Conservation (phyloP, 2,329 filamentous ascomycete species). For the Pestalotiopsis sp. region DNA sequence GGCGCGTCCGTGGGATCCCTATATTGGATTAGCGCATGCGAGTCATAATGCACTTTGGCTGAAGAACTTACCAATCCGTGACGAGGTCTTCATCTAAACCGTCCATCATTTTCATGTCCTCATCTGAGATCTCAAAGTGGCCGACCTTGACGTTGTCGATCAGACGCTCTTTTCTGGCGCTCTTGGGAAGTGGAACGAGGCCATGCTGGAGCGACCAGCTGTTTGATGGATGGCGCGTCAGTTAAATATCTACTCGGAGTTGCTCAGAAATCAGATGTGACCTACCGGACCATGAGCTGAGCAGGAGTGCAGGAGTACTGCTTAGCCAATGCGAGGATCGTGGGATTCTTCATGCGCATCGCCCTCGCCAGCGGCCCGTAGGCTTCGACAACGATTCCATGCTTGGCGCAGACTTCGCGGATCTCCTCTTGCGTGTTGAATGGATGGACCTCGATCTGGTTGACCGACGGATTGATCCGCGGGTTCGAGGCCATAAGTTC, state of each 20-base stretch:
- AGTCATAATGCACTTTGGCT: not conserved
- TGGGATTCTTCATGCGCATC: slow-evolving; percentile 69
- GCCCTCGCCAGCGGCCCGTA: slow-evolving; percentile 79
- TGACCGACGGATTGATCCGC: slow-evolving; percentile 67
- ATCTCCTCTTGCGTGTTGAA: slow-evolving; percentile 78
- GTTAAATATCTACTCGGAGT: no score
- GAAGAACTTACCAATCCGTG: slow-evolving; percentile 60
- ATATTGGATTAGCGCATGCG: not conserved
- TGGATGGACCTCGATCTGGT: slow-evolving; percentile 82
- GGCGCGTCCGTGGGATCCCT: slow-evolving; percentile 13
- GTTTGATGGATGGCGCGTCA: no score
- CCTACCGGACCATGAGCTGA: slow-evolving; percentile 68
- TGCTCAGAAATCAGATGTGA: not conserved
- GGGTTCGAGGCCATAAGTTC: slow-evolving; percentile 69
- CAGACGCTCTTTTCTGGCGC: slow-evolving; percentile 63
- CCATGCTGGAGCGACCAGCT: slow-evolving; percentile 79
- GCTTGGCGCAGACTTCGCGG: slow-evolving; percentile 63
- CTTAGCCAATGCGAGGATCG: slow-evolving; percentile 61
- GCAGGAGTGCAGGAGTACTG: slow-evolving; percentile 73
- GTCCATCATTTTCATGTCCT: slow-evolving; percentile 67
- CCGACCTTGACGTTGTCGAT: slow-evolving; percentile 66
- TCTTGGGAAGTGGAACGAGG: slow-evolving; percentile 76
- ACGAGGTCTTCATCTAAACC: slow-evolving; percentile 72
- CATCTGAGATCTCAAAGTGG: slow-evolving; percentile 61
- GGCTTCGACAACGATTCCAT: slow-evolving; percentile 74